Conservation (phyloP, 1,284 basidiomycete species). For the Melampsora americana region DNA sequence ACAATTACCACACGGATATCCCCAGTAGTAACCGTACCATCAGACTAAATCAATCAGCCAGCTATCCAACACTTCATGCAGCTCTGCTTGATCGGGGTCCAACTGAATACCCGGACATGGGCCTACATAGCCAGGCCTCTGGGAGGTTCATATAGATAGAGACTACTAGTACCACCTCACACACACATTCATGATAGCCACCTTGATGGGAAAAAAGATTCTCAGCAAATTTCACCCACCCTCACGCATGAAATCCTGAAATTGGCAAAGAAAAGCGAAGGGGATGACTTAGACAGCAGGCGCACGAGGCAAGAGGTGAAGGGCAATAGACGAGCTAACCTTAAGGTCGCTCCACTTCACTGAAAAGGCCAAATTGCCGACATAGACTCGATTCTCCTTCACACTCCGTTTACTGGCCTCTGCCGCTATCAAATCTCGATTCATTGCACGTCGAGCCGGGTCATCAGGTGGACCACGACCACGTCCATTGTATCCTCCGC, state of each 20-base stretch:
- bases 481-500: slow-evolving; percentile 23
- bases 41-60: slow-evolving; percentile 4
- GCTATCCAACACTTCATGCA: neutral
- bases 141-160: too few species aligned
- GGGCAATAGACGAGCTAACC: slow-evolving; percentile 48
- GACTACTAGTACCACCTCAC: neutral
- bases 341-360: slow-evolving; percentile 96
- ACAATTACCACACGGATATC: slow-evolving; percentile 5
- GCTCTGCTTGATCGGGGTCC: neutral
- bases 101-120: neutral
- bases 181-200: neutral
- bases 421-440: slow-evolving; percentile 49
- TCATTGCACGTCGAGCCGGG: slow-evolving; percentile 30
- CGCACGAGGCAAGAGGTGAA: neutral
- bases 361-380: slow-evolving; percentile 95
- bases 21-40: neutral
- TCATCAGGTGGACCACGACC: slow-evolving; percentile 34
- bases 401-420: slow-evolving; percentile 77
- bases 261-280: neutral
- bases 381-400: slow-evolving; percentile 95
- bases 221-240: slow-evolving; percentile 73
- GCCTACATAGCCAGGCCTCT: neutral
- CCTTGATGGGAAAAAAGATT: slow-evolving; percentile 57
- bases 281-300: neutral
- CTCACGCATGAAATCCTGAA: slow-evolving; percentile 87